These are phyloP conservation scores for Monilinia laxa DNA, from an alignment of 2,329 filamentous ascomycete genomes.

Conservation along the genomic window DNA sequence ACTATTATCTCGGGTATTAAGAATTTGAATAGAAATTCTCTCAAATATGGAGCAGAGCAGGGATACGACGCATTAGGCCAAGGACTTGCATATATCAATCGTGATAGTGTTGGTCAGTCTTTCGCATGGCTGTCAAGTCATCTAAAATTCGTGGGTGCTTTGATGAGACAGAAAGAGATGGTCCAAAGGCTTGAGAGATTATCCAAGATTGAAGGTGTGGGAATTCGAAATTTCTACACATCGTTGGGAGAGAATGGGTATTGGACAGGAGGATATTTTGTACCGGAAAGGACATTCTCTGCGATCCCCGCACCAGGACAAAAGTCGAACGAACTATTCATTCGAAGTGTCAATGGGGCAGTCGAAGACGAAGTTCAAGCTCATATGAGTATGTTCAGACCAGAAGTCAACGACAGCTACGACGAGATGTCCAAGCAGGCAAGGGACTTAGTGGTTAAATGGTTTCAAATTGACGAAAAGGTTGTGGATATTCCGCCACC, in stretches of 20 bases:
- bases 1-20: constrained; percentile 56
- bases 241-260: constrained; percentile 70
- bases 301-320: constrained; percentile 54
- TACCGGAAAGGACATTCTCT: constrained; percentile 75
- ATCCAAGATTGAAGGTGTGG: constrained; percentile 60
- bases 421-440: constrained; percentile 30
- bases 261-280: constrained; percentile 59
- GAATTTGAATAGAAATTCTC: constrained; percentile 40
- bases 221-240: constrained; percentile 74
- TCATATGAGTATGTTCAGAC: constrained; percentile 37
- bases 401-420: constrained; percentile 32
- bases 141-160: constrained; percentile 79
- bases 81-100: constrained; percentile 57
- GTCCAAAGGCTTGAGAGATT: constrained; percentile 64
- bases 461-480: constrained; percentile 22
- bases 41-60: constrained; percentile 47
- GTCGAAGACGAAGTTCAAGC: constrained; percentile 35
- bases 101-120: constrained; percentile 62
- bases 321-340: constrained; percentile 26
- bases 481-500: constrained; percentile 17
- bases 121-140: constrained; percentile 79
- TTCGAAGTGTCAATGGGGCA: constrained; percentile 30
- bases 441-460: constrained; percentile 27
- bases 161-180: constrained; percentile 72
- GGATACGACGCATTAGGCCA: constrained; percentile 42